Evolutionary conservation across 192 early-diverging fungal genomes (phyloP), one percentile per base, ranked within the genome.

Genomic region (Entrophospora sp.): DNA sequence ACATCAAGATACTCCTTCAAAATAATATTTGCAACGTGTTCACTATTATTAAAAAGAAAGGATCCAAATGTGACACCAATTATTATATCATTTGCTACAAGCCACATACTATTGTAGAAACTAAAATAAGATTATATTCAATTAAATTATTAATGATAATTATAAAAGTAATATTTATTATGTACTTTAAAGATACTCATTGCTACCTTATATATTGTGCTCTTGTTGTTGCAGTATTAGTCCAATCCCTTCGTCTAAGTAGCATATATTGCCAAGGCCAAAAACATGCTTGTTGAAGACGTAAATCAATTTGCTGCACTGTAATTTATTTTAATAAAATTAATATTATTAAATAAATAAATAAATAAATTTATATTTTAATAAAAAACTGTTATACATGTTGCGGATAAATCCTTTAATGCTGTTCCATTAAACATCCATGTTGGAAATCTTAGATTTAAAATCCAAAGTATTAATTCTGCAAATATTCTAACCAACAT

Each of bases 41-140:
- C 71, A 36, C 81, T 72, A 67, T 92, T 80, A 31, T 78, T 73
- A 16, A 89, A 76, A 22, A 97, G 64, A 35, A 87, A 82, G 0
- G 83, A 81, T 8, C 92, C 91, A 2, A 96, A 65, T 0, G 89
- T 80, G 1, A 91, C 74, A 0, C 95, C 95, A 57, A 99, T 79
- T 48, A 93, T 87, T 6, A 95, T 81, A 69, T 97, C 95, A 66
- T 96, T 91, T 6, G 86, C 87, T n/a, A 93, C 86, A 22, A 96
- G 85, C 93, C 95, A 99, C 69, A 93, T 85, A 49, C 89, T 91
- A 73, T 97, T 99, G 76, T 93, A 94, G 68, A 99, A 95, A 56
- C 90, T 90, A 56, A 5, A 12, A 69, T 57, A 57, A 53, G 14
- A 31, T 12, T 53, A 30, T 48, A 24, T 30, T 24, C 22, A 53